These are phyloP conservation scores for Taphrina wiesneri DNA, from an alignment of 1,139 yeast genomes.

Conservation along the genomic window DNA sequence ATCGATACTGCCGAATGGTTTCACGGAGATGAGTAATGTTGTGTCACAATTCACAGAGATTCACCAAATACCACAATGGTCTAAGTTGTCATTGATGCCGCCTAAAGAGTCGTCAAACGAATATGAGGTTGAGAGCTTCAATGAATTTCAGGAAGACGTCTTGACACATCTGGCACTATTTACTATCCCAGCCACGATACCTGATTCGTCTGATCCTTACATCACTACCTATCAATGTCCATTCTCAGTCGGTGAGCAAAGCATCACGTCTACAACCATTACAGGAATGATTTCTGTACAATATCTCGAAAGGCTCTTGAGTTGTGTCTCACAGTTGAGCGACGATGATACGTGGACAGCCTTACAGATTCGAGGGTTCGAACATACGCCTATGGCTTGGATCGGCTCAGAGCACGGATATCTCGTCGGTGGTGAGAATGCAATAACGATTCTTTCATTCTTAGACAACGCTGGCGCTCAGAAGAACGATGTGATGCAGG, in stretches of 20 bases:
- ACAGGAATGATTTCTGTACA: slow-evolving; percentile 15
- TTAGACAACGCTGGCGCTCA: background rate
- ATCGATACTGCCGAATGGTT: background rate
- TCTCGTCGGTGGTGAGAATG: slow-evolving; percentile 23
- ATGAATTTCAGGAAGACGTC: slow-evolving; percentile 20
- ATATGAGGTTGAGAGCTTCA: background rate
- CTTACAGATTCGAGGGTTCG: slow-evolving; percentile 19
- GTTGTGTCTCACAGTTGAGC: background rate
- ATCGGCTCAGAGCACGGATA: slow-evolving; percentile 24
- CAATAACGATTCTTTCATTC: slow-evolving; percentile 5
- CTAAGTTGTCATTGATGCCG: background rate
- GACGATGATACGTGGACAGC: background rate
- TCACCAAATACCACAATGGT: background rate
- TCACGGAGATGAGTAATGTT: background rate
- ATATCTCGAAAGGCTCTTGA: background rate
- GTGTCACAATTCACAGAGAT: background rate
- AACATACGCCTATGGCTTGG: slow-evolving; percentile 29
- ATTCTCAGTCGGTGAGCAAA: background rate
- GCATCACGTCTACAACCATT: background rate
- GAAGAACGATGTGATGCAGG: background rate
- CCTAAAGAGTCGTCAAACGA: background rate
- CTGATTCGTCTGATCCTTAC: slow-evolving; percentile 2
- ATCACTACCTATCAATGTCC: slow-evolving; percentile 15
- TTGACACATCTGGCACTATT: slow-evolving; percentile 15
- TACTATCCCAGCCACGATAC: background rate